Evolutionary conservation across 2,329 filamentous ascomycete species (phyloP).

Genomic region (Raffaelea deltoideospora): DNA sequence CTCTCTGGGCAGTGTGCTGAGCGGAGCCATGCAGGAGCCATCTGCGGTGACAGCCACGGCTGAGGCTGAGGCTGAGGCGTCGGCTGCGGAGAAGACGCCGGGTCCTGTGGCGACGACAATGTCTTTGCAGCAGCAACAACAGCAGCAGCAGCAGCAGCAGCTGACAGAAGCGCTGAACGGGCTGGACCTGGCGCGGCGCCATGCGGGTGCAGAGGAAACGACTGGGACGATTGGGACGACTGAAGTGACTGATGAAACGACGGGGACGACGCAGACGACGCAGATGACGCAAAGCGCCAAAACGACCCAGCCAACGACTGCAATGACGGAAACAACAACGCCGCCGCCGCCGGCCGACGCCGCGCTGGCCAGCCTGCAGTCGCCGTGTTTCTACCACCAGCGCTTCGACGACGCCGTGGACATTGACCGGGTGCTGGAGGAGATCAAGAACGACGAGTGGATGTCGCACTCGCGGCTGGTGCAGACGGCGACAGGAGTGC

Average conservation of each 20-base stretch:
- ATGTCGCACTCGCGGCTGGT: conserved; percentile 89
- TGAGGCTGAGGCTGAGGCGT: neutral
- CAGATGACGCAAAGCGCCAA: too few relatives aligned
- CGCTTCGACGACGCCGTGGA: conserved; percentile 93
- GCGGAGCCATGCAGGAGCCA: conserved; percentile 16
- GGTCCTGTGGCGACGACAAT: too few relatives aligned
- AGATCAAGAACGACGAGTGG: conserved; percentile 77
- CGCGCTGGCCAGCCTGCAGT: conserved; percentile 54
- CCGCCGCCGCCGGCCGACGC: conserved; percentile 18
- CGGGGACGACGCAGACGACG: too few relatives aligned
- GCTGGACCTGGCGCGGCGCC: conserved; percentile 25
- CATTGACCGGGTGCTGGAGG: conserved; percentile 85
- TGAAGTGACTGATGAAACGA: too few relatives aligned
- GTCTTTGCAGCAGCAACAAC: too few relatives aligned
- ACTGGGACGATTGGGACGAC: too few relatives aligned
- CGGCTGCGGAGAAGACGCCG: neutral
- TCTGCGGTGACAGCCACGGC: neutral
- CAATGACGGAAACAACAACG: too few relatives aligned
- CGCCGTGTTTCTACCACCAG: conserved; percentile 95
- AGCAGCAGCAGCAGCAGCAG: conserved; percentile 30
- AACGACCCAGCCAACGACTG: too few relatives aligned
- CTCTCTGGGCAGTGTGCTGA: conserved; percentile 45
- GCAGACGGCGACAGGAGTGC: conserved; percentile 86
- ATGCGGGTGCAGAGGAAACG: too few relatives aligned
- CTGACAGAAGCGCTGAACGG: conserved; percentile 47